A percentile compares a stretch with the other conserved stretches of the same genome.
phyloP scores from a whole-genome alignment of 768 basidiomycete genomes.

The Lactarius psammicola region DNA sequence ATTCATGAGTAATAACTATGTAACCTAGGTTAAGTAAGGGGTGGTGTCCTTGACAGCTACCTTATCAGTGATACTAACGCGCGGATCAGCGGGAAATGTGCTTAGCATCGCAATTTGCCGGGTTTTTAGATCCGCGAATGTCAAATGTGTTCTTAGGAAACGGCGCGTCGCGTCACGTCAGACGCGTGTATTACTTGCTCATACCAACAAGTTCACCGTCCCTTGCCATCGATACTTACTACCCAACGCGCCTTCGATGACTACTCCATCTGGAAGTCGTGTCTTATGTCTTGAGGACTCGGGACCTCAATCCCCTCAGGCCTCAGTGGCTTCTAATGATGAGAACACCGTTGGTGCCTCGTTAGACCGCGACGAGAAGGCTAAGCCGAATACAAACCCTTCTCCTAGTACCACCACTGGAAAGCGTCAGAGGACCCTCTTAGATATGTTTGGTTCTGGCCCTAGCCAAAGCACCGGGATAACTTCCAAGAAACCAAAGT shows the following conservation, averaged over 20 bases:
- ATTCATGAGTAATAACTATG: background rate
- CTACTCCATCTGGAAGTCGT: conserved; percentile 14
- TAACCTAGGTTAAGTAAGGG: background rate
- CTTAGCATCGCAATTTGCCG: conserved; percentile 16
- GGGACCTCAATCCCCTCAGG: conserved; percentile 25
- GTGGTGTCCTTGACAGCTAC: background rate
- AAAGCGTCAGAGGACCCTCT: conserved; percentile 62
- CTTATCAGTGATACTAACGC: background rate
- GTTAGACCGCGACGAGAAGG: conserved; percentile 2
- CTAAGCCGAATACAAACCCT: conserved; percentile 13
- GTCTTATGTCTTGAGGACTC: conserved; percentile 40
- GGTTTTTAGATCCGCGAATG: conserved; percentile 21
- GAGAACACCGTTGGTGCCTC: conserved; percentile 1
- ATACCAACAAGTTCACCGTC: conserved; percentile 7
- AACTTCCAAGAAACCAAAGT: conserved; percentile 49
- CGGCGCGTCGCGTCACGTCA: conserved; percentile 15
- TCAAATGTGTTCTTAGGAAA: background rate
- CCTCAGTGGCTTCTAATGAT: conserved; percentile 2
- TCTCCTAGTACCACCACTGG: conserved; percentile 13
- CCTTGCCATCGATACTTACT: background rate
- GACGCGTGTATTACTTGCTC: conserved; percentile 5
- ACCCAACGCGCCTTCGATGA: conserved; percentile 5
- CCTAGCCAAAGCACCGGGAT: conserved; percentile 35
- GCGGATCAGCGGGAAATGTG: background rate
- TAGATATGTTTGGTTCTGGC: conserved; percentile 56